phyloP scores from a whole-genome alignment of 805 yeast species.

The Pachysolen tannophilus region DNA sequence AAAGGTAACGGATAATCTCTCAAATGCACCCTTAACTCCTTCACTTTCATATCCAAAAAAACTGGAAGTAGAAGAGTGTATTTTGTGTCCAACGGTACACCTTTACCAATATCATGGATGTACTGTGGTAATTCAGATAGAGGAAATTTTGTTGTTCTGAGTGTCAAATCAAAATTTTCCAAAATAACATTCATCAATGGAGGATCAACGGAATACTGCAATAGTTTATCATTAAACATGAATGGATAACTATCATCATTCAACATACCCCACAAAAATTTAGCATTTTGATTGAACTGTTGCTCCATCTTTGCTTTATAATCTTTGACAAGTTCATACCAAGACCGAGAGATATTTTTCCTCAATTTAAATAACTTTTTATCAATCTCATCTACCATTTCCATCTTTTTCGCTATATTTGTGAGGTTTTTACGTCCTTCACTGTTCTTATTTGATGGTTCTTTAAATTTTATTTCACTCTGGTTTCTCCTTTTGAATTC shows the following conservation, averaged over 20 bases:
- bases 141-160: conserved; percentile 46
- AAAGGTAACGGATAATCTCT: conserved; percentile 86
- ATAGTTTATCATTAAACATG: conserved; percentile 34
- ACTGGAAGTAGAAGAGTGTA: conserved; percentile 68
- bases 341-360: conserved; percentile 36
- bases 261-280: conserved; percentile 33
- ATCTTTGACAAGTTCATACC: conserved; percentile 60
- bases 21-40: conserved; percentile 61
- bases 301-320: conserved; percentile 32
- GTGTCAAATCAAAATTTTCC: conserved; percentile 36
- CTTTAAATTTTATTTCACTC: neutral
- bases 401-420: conserved; percentile 11
- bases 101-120: conserved; percentile 69
- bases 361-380: conserved; percentile 13
- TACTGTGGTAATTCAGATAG: conserved; percentile 48
- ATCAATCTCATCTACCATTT: conserved; percentile 8
- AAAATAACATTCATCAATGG: conserved; percentile 45
- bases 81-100: conserved; percentile 62
- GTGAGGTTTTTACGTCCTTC: neutral
- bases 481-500: neutral
- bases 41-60: conserved; percentile 43
- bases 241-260: conserved; percentile 27
- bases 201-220: conserved; percentile 39
- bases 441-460: neutral
- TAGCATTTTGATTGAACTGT: conserved; percentile 29